Conservation (phyloP, 2,329 filamentous ascomycete genomes). For the Ilyonectria robusta region DNA sequence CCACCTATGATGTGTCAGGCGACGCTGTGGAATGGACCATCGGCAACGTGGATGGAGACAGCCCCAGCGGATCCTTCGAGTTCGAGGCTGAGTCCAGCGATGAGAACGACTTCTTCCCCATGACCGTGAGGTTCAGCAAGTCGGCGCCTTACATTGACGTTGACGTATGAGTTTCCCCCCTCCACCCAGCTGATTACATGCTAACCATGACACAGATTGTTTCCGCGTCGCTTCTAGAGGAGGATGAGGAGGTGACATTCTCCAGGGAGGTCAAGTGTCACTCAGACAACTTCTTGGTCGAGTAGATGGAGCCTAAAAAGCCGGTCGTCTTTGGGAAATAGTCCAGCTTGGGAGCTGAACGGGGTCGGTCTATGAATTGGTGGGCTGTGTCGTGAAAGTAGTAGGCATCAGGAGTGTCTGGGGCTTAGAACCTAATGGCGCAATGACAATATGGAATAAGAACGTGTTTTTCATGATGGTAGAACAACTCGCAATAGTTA, state of each 20-base stretch:
- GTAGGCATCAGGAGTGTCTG: constrained; percentile 44
- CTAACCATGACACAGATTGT: constrained; percentile 64
- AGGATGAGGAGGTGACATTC: constrained; percentile 85
- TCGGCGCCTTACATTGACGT: constrained; percentile 90
- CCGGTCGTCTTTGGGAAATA: constrained; percentile 35
- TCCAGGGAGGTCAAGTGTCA: constrained; percentile 85
- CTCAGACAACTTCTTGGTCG: constrained; percentile 83
- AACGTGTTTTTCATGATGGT: constrained; percentile 30
- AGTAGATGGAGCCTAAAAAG: constrained; percentile 64
- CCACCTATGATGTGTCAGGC: constrained; percentile 92
- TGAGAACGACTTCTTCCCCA: constrained; percentile 98
- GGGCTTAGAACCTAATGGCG: constrained; percentile 49
- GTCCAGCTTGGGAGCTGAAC: constrained; percentile 24
- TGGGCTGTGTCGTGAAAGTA: constrained; percentile 40
- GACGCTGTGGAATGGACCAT: constrained; percentile 96
- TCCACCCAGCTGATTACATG: background rate
- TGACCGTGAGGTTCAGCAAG: constrained; percentile 92
- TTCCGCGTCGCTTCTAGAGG: constrained; percentile 79
- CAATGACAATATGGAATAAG: constrained; percentile 48
- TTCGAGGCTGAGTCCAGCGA: constrained; percentile 91
- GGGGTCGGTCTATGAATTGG: constrained; percentile 42
- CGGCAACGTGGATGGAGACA: constrained; percentile 86
- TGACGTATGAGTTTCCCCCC: constrained; percentile 76
- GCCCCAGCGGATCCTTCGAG: constrained; percentile 89
- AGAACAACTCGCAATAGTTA: background rate